Evolutionary conservation across 2,329 filamentous ascomycete species (phyloP).

Genomic region (Sarocladium brachiariae): DNA sequence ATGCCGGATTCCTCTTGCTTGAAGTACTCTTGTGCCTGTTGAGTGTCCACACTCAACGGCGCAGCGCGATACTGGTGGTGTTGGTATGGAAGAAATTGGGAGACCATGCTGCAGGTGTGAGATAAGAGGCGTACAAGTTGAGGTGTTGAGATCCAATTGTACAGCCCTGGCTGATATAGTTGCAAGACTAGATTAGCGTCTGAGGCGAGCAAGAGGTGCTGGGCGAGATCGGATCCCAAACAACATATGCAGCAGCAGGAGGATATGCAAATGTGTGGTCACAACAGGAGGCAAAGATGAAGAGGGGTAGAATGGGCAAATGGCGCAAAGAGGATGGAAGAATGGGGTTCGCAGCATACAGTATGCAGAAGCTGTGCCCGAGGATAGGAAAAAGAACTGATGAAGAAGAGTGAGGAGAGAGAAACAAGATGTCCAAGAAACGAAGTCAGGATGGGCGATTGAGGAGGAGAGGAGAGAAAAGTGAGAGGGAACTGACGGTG

Average conservation of each 20-base stretch:
- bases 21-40: constrained; percentile 47
- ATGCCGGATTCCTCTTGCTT: constrained; percentile 55
- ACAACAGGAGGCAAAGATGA: constrained; percentile 4
- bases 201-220: background rate
- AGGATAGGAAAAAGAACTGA: background rate
- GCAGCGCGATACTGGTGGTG: constrained; percentile 42
- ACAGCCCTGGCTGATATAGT: constrained; percentile 3
- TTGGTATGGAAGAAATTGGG: constrained; percentile 11
- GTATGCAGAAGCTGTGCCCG: background rate
- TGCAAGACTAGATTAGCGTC: background rate
- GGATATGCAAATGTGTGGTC: background rate
- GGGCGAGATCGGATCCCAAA: background rate
- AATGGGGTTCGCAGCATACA: background rate
- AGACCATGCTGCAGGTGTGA: constrained; percentile 10
- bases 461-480: constrained; percentile 6
- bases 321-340: constrained; percentile 7
- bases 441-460: background rate
- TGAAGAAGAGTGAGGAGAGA: constrained; percentile 4
- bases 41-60: constrained; percentile 47
- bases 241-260: background rate
- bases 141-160: constrained; percentile 31
- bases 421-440: constrained; percentile 10
- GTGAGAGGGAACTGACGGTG: constrained; percentile 15
- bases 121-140: constrained; percentile 8
- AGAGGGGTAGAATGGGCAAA: constrained; percentile 8